A percentile compares a stretch with the other conserved stretches of the same genome.
These are phyloP conservation scores for Fusarium luffae DNA, from an alignment of 2,329 filamentous ascomycete species.

Conservation along the genomic window DNA sequence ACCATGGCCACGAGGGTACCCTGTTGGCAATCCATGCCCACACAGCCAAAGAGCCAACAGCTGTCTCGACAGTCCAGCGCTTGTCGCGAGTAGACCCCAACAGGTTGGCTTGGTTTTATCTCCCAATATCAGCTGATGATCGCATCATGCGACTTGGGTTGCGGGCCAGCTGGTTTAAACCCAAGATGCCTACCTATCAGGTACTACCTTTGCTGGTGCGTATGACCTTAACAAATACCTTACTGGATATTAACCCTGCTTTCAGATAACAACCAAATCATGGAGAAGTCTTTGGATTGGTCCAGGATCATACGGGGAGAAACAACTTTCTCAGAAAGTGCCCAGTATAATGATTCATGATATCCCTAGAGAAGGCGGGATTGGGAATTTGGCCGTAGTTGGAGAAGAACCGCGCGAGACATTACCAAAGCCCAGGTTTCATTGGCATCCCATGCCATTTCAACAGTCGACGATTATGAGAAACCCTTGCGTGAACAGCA, in stretches of 20 bases:
- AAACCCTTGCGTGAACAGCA: not conserved
- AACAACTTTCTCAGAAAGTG: not conserved
- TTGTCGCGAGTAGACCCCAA: not conserved
- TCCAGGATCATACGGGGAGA: not conserved
- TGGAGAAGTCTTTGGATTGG: not conserved
- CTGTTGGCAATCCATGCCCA: conserved; percentile 6
- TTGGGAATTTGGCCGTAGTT: not conserved
- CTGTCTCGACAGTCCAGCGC: not conserved
- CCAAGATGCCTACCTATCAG: not conserved
- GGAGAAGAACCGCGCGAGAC: not conserved
- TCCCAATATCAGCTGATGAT: not conserved
- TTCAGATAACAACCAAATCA: not conserved
- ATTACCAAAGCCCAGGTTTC: not conserved
- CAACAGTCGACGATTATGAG: not conserved
- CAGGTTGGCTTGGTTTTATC: not conserved
- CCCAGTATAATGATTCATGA: not conserved
- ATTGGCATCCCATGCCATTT: accelerated
- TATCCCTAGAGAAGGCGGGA: not conserved
- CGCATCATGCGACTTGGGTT: not conserved
- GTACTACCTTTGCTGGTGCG: not conserved
- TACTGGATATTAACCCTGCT: not conserved
- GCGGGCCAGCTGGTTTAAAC: not conserved
- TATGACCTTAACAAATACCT: too few relatives aligned
- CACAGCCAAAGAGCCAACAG: not conserved
- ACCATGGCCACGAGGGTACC: not conserved